Evolutionary conservation across 257 asterid species (phyloP), one percentile per base, ranked within the genome.

Genomic region (Echites panduratus): DNA sequence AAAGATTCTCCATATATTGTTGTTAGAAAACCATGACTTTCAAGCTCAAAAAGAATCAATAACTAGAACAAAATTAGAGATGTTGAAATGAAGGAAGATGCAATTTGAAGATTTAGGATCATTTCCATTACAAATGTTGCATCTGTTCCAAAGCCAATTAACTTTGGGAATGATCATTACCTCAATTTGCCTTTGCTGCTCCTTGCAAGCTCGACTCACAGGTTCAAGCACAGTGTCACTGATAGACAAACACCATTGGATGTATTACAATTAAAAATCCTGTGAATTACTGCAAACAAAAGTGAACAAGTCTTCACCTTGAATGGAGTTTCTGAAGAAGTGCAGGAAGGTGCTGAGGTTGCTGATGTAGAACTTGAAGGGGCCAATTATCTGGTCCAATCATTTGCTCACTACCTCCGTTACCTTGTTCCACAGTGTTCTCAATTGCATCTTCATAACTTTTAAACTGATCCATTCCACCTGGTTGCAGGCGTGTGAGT

Each of bases 311-410:
- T 79, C 43, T 72, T 82, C 79, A 95, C 99, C 93, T 89, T 58
- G 99, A 95, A 78, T 95, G 99, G 79, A 95, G 99, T 80, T 95
- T 95, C 90, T 90, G 99, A 72, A 95, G 97, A 76, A 95, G 92
- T 56, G 99, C 87, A 65, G 93, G 76, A 79, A 92, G 89, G 79
- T 90, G 82, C 84, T 90, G 85, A 65, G 99, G 97, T 85, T 87
- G 99, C 82, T 95, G 98, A 74, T 86, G 85, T 83, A 92, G 71
- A 81, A 92, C 89, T 77, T 90, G 97, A 83, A 90, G 87, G 14
- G 98, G 99, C 99, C 99, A 95, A 74, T 82, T 82, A 81, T 90
- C 90, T 27, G 93, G 82, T 54, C 96, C 94, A 75, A 80, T 70
- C 29, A 77, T 62, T 74, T 81, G 80, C 80, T 85, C 90, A 81